Conservation (phyloP, 495 filamentous ascomycete species). For the Penicillium crystallinum region DNA sequence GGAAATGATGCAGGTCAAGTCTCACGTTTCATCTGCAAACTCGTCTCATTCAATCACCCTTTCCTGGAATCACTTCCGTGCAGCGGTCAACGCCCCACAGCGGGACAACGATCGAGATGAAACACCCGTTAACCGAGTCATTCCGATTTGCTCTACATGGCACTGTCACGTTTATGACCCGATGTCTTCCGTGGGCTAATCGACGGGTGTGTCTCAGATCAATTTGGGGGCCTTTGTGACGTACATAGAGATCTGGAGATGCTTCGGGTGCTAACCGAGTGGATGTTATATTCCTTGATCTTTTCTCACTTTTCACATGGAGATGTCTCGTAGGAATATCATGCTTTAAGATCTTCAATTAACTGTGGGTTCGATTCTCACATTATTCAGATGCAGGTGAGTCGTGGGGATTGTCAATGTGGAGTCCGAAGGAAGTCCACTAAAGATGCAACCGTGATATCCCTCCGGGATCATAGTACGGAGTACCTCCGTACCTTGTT, state of each 20-base stretch:
- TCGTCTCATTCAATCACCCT: background rate
- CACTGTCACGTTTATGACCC: conserved; percentile 14
- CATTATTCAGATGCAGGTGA: background rate
- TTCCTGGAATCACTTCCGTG: background rate
- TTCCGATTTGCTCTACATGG: conserved; percentile 25
- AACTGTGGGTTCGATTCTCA: background rate
- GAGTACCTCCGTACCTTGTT: too few species aligned
- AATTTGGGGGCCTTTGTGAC: background rate
- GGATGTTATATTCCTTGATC: background rate
- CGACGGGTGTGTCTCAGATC: conserved; percentile 21
- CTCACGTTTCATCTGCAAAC: background rate
- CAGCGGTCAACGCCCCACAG: conserved; percentile 17
- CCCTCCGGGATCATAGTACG: background rate
- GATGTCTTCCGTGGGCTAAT: conserved; percentile 17
- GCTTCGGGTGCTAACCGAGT: background rate
- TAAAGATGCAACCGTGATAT: background rate
- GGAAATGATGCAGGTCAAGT: too few species aligned
- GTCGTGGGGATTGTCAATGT: background rate
- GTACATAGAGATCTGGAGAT: background rate
- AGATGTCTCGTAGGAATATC: background rate
- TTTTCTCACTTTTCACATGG: background rate
- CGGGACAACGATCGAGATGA: conserved; percentile 27
- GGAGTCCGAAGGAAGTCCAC: background rate
- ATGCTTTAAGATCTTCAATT: background rate
- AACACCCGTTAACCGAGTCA: conserved; percentile 23